phyloP scores from a whole-genome alignment of 2,329 filamentous ascomycete species.

The Scytalidium sp. region DNA sequence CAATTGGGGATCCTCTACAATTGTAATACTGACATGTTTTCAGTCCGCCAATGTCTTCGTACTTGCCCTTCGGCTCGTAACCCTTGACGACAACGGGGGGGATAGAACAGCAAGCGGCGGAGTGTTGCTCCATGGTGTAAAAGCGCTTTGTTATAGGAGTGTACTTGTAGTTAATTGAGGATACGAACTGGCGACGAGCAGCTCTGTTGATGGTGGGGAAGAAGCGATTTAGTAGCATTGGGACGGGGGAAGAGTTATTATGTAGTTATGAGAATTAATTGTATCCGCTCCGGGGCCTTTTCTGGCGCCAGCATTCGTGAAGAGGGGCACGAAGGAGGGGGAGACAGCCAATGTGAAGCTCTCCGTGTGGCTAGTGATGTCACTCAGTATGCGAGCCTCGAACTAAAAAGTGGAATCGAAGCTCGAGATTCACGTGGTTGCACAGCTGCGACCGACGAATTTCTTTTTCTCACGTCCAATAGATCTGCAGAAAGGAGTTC shows the following conservation, averaged over 20 bases:
- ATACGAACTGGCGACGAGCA: background rate
- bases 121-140: slow-evolving; percentile 34
- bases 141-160: background rate
- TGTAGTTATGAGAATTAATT: too few relatives aligned
- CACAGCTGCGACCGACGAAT: too few relatives aligned
- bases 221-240: background rate
- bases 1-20: background rate
- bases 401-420: too few relatives aligned
- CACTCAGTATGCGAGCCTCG: too few relatives aligned
- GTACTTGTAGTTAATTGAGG: background rate
- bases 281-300: too few relatives aligned
- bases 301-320: too few relatives aligned
- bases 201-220: background rate
- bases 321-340: too few relatives aligned
- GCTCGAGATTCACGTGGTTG: too few relatives aligned
- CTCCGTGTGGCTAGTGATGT: too few relatives aligned
- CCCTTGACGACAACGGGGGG: slow-evolving; percentile 54
- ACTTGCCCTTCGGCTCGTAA: slow-evolving; percentile 54
- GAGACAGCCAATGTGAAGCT: too few relatives aligned
- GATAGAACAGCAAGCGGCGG: slow-evolving; percentile 55
- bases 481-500: too few relatives aligned
- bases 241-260: background rate
- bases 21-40: slow-evolving; percentile 44
- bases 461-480: too few relatives aligned
- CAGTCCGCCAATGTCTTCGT: slow-evolving; percentile 52